These are phyloP conservation scores for Curvularia spicifera DNA, from an alignment of 2,329 filamentous ascomycete genomes.

Conservation along the genomic window DNA sequence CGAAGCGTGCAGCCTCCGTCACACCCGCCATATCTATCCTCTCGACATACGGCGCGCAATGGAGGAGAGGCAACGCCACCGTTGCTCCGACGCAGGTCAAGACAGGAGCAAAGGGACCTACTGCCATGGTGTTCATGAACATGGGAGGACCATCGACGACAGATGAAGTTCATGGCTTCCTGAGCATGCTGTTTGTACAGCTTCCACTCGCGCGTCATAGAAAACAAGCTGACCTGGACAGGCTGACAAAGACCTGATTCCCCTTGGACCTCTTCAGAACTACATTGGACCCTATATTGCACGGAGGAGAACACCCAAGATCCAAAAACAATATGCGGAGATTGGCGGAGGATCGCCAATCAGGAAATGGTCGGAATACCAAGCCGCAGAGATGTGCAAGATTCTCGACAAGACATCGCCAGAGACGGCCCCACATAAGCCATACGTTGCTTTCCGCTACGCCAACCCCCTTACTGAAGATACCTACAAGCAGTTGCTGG, in stretches of 20 bases:
- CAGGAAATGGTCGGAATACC: conserved; percentile 96
- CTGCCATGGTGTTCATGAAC: conserved; percentile 98
- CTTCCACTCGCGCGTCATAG: conserved; percentile 2
- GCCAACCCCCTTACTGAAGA: conserved; percentile 92
- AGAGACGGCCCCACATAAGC: conserved; percentile 93
- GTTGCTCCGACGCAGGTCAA: conserved; percentile 79
- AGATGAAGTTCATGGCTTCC: conserved; percentile 85
- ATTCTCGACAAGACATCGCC: conserved; percentile 89
- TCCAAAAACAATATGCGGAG: conserved; percentile 90
- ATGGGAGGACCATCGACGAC: conserved; percentile 95
- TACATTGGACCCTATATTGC: conserved; percentile 92
- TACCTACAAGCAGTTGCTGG: conserved; percentile 82
- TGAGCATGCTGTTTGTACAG: conserved; percentile 89
- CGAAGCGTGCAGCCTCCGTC: conserved; percentile 40
- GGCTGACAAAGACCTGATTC: conserved; percentile 93
- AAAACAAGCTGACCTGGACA: conserved; percentile 49
- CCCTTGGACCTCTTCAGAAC: conserved; percentile 87
- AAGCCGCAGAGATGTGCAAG: conserved; percentile 96
- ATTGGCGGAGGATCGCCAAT: conserved; percentile 99
- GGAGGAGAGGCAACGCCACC: conserved; percentile 47
- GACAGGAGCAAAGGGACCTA: conserved; percentile 76
- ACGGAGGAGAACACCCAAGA: conserved; percentile 88
- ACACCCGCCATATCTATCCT: conserved; percentile 37
- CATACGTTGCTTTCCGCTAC: conserved; percentile 97
- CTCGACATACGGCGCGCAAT: conserved; percentile 45